These are phyloP conservation scores for Tetrahymena malaccensis DNA, from an alignment of 73 alveolate species.

Conservation along the genomic window DNA sequence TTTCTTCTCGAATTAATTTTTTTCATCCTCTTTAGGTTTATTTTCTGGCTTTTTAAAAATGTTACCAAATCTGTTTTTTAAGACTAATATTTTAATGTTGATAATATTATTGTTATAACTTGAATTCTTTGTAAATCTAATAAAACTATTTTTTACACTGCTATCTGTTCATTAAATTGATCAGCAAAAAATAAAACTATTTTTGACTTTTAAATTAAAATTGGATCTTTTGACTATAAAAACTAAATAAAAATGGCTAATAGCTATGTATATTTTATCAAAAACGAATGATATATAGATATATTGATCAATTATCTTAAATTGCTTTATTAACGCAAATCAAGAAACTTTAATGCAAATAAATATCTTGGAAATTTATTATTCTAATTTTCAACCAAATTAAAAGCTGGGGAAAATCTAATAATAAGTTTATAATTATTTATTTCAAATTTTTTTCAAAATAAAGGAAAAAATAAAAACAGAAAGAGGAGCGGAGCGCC, in stretches of 20 bases:
- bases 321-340: neutral
- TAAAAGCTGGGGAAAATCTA: neutral
- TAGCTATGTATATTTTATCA: neutral
- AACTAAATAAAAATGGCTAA: neutral
- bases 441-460: neutral
- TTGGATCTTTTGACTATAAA: neutral
- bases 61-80: neutral
- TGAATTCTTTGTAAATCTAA: neutral
- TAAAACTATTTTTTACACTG: neutral
- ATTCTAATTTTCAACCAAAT: neutral
- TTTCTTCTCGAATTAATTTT: neutral
- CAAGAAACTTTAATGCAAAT: neutral
- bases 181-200: neutral
- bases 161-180: neutral
- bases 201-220: neutral
- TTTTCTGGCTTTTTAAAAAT: neutral
- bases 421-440: neutral
- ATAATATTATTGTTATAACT: too few species aligned
- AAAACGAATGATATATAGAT: neutral
- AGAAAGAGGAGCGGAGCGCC: slow-evolving; percentile 1
- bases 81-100: neutral
- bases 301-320: too few species aligned
- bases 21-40: neutral
- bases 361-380: neutral
- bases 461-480: neutral